These are phyloP conservation scores for Avena sativa DNA, from an alignment of 176 grass and related monocot species.

Conservation along the genomic window DNA sequence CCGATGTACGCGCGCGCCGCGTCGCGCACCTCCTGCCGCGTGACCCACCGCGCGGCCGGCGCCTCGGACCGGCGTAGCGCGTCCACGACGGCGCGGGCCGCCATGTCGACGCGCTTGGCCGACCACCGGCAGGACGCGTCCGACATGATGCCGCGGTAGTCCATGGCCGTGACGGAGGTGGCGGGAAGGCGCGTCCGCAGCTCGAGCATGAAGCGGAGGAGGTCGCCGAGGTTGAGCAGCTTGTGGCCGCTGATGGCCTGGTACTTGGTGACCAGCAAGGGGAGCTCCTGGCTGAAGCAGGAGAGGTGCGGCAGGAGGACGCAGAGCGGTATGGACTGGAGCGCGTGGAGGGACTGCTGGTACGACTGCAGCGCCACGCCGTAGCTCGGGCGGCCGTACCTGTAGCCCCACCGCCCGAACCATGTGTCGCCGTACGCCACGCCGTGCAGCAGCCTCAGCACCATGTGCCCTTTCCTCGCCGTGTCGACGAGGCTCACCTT, in stretches of 20 bases:
- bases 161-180: constrained; percentile 57
- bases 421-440: constrained; percentile 81
- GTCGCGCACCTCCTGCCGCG: constrained; percentile 90
- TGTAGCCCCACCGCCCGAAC: constrained; percentile 89
- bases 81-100: constrained; percentile 80
- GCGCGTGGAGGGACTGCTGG: constrained; percentile 68
- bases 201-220: constrained; percentile 93
- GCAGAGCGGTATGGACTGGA: constrained; percentile 68
- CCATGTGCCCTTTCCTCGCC: constrained; percentile 78
- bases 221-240: constrained; percentile 63
- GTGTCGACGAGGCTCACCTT: constrained; percentile 74
- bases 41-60: constrained; percentile 68
- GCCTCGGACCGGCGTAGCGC: constrained; percentile 68
- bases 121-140: constrained; percentile 89
- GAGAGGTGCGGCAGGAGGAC: constrained; percentile 58
- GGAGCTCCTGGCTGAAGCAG: constrained; percentile 63
- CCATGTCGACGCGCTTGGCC: constrained; percentile 80
- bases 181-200: constrained; percentile 65
- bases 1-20: constrained; percentile 81
- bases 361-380: constrained; percentile 65
- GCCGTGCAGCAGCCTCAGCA: constrained; percentile 75
- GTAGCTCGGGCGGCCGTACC: constrained; percentile 70
- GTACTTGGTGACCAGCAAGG: constrained; percentile 71
- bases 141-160: constrained; percentile 74
- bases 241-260: constrained; percentile 73